These are phyloP conservation scores for Fomitopsis palustris DNA, from an alignment of 1,284 basidiomycete species.

Conservation along the genomic window DNA sequence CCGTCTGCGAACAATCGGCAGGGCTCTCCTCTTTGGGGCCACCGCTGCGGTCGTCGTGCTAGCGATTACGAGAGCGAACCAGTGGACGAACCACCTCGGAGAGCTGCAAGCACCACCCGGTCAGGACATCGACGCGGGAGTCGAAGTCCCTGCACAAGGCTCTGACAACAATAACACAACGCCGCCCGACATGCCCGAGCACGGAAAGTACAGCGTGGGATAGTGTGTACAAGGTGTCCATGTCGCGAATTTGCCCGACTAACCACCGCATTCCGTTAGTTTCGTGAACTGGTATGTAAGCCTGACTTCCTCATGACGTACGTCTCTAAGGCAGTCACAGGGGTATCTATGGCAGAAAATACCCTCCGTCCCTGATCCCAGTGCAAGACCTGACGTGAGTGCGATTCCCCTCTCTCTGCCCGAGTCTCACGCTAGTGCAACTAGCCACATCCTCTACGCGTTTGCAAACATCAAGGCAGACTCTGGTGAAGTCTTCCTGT, in stretches of 20 bases:
- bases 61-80: conserved; percentile 42
- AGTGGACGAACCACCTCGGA: conserved; percentile 31
- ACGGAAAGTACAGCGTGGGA: conserved; percentile 71
- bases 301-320: conserved; percentile 5
- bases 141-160: neutral
- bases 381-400: conserved; percentile 81
- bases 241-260: conserved; percentile 3
- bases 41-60: conserved; percentile 36
- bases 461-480: conserved; percentile 87
- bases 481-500: conserved; percentile 82
- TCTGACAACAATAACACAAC: conserved; percentile 1
- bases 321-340: conserved; percentile 40
- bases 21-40: conserved; percentile 27
- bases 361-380: conserved; percentile 79
- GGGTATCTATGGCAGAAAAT: conserved; percentile 96
- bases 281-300: conserved; percentile 69
- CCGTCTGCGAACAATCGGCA: conserved; percentile 14
- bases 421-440: neutral
- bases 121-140: conserved; percentile 13
- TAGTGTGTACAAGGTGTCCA: conserved; percentile 53
- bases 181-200: conserved; percentile 25
- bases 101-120: conserved; percentile 14
- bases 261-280: conserved; percentile 33
- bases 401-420: neutral
- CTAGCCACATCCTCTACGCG: conserved; percentile 79